phyloP scores from a whole-genome alignment of 768 basidiomycete genomes.

The Pleurotus djamor region DNA sequence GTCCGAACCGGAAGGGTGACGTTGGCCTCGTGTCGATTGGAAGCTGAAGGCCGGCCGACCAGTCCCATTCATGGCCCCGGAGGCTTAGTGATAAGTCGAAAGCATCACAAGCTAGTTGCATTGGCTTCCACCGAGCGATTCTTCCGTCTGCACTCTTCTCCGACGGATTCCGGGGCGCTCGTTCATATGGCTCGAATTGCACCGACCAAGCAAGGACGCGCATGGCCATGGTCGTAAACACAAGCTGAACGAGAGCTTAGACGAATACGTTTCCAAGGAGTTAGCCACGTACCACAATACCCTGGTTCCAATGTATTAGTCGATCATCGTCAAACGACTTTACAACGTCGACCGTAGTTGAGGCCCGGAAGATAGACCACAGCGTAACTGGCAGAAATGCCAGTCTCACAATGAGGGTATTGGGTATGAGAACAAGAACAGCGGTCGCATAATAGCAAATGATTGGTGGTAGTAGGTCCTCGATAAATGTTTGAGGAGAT shows the following conservation, averaged over 20 bases:
- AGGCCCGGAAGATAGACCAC: conserved; percentile 38
- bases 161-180: background rate
- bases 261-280: background rate
- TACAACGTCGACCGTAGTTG: conserved; percentile 41
- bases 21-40: conserved; percentile 40
- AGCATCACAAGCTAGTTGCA: conserved; percentile 30
- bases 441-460: conserved; percentile 50
- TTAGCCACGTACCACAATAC: conserved; percentile 34
- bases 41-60: conserved; percentile 43
- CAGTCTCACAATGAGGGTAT: conserved; percentile 38
- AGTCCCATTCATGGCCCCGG: conserved; percentile 63
- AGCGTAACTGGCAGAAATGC: conserved; percentile 49
- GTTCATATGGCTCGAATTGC: conserved; percentile 26
- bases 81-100: conserved; percentile 48
- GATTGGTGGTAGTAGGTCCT: conserved; percentile 37
- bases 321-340: conserved; percentile 26
- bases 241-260: conserved; percentile 26
- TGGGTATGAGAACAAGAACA: conserved; percentile 46
- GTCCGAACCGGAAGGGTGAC: conserved; percentile 33
- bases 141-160: background rate
- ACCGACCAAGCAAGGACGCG: conserved; percentile 40
- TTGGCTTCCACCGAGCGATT: background rate
- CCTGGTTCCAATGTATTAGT: conserved; percentile 41
- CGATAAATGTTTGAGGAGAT: conserved; percentile 26
- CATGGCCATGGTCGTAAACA: conserved; percentile 30